Base-by-base conservation (phyloP, 768 basidiomycete species). In the Lentinula edodes region DNA sequence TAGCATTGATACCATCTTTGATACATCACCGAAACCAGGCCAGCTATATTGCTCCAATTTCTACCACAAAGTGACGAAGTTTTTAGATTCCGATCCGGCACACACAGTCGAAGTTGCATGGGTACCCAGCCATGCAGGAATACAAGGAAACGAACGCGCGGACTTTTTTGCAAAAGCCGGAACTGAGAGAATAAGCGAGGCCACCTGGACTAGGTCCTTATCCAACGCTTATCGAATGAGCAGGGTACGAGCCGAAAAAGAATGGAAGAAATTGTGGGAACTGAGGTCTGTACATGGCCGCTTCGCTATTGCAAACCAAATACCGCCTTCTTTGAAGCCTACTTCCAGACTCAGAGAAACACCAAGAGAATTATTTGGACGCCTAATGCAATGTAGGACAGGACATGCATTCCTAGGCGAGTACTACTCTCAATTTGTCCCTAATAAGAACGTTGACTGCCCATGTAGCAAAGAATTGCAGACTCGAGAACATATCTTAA, bases 341-440 rank as follows among this genome's bases (percentile, higher is more conserved):
- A 32, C 34, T 4, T n/a, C 50, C n/a, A 32, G 38, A 20, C 23
- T 51, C n/a, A 48, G 20, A 41, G 9, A 10, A 9, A 55, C 48
- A 51, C 57, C 20, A 45, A 62, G 67, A 20, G 68, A 71, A 51
- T n/a, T 72, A 1, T 69, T 67, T 38, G 71, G 71, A 18, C 45
- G 68, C 13, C 36, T 71, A 0, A 53, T 66, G 1, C 72, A 71
- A 52, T 70, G 67, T 63, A 62, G 67, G 4, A 72, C 66, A 12
- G 69, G 71, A 5, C 73, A 73, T 50, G 64, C 46, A 13, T 69
- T 66, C 60, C 67, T 64, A 5, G 71, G 74, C 36, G 67, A 71
- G 63, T 75, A 72, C 61, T 67, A 68, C 51, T 54, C 32, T 2
- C 12, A 53, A 23, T 70, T 71, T 52, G 64, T 67, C 34, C 68